A percentile compares a stretch with the other conserved stretches of the same genome.
Conservation (phyloP, 768 basidiomycete genomes). For the Crucibulum laeve region DNA sequence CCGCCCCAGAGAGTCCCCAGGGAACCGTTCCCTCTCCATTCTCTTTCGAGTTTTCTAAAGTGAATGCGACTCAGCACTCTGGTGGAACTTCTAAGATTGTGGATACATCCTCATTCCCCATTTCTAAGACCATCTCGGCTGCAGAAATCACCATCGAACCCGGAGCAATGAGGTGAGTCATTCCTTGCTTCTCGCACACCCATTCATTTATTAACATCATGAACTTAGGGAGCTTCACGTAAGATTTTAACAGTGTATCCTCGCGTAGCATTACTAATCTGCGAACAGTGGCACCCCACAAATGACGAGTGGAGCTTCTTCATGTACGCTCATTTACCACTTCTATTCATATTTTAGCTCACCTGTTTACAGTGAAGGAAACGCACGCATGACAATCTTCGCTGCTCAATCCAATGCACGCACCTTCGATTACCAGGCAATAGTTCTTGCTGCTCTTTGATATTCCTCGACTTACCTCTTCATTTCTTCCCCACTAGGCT, state of each 20-base stretch:
- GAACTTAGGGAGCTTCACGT: slow-evolving; percentile 49
- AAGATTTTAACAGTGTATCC: slow-evolving; percentile 9
- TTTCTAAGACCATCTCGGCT: slow-evolving; percentile 47
- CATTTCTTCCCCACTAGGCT: slow-evolving; percentile 15
- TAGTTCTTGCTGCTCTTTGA: background rate
- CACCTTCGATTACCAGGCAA: slow-evolving; percentile 56
- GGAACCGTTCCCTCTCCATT: slow-evolving; percentile 29
- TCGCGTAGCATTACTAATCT: background rate
- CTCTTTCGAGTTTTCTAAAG: slow-evolving; percentile 49
- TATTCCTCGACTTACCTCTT: background rate
- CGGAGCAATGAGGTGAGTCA: slow-evolving; percentile 52
- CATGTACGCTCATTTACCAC: slow-evolving; percentile 31
- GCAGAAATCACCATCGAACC: slow-evolving; percentile 56
- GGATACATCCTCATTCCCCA: slow-evolving; percentile 50
- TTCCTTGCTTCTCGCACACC: slow-evolving; percentile 18
- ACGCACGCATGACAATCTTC: slow-evolving; percentile 57
- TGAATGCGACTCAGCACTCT: slow-evolving; percentile 32
- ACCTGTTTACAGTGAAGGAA: slow-evolving; percentile 36
- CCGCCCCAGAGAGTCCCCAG: slow-evolving; percentile 31
- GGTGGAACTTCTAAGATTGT: slow-evolving; percentile 61
- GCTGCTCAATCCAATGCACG: slow-evolving; percentile 51
- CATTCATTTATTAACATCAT: slow-evolving; percentile 2
- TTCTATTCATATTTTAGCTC: background rate
- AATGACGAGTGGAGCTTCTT: slow-evolving; percentile 64
- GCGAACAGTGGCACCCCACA: slow-evolving; percentile 63